A percentile compares a stretch with the other conserved stretches of the same genome.
These are phyloP conservation scores for Microdochium paspali DNA, from an alignment of 2,329 filamentous ascomycete species.

Conservation along the genomic window DNA sequence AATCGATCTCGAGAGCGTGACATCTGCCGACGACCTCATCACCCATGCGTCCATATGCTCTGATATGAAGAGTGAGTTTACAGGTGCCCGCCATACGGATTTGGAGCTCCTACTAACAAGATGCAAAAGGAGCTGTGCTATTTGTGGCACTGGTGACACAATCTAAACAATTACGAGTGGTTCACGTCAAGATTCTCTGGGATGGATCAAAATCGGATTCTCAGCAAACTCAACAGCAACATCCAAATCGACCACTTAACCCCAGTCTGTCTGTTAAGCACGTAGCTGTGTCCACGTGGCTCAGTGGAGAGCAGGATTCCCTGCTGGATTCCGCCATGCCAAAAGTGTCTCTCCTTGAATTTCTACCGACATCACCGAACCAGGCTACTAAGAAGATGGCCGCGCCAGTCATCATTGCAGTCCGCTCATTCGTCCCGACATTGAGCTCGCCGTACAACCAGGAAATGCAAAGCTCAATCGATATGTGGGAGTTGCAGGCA, in stretches of 20 bases:
- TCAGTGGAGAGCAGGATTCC: slow-evolving; percentile 32
- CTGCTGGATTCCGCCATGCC: slow-evolving; percentile 41
- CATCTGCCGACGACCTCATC: slow-evolving; percentile 64
- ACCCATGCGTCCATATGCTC: slow-evolving; percentile 71
- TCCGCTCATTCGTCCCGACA: slow-evolving; percentile 55
- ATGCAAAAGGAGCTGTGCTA: slow-evolving; percentile 31
- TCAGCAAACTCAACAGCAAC: slow-evolving; percentile 36
- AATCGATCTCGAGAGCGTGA: slow-evolving; percentile 65
- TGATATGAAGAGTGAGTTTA: slow-evolving; percentile 52
- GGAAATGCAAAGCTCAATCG: slow-evolving; percentile 63
- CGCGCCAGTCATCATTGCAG: slow-evolving; percentile 58
- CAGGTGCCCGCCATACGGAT: background rate
- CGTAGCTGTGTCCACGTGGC: slow-evolving; percentile 48
- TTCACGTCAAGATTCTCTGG: slow-evolving; percentile 70
- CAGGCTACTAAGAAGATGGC: slow-evolving; percentile 42
- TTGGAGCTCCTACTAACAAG: slow-evolving; percentile 5
- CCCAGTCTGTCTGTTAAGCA: slow-evolving; percentile 46
- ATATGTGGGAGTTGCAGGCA: slow-evolving; percentile 71
- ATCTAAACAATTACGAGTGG: slow-evolving; percentile 63
- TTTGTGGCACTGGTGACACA: slow-evolving; percentile 60
- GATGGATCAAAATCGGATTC: slow-evolving; percentile 47
- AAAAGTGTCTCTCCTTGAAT: slow-evolving; percentile 64
- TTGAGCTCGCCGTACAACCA: slow-evolving; percentile 49
- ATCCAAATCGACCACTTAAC: slow-evolving; percentile 34
- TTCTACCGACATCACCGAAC: slow-evolving; percentile 59